phyloP scores from a whole-genome alignment of 208 protist species.

The Leishmania tarentolae region DNA sequence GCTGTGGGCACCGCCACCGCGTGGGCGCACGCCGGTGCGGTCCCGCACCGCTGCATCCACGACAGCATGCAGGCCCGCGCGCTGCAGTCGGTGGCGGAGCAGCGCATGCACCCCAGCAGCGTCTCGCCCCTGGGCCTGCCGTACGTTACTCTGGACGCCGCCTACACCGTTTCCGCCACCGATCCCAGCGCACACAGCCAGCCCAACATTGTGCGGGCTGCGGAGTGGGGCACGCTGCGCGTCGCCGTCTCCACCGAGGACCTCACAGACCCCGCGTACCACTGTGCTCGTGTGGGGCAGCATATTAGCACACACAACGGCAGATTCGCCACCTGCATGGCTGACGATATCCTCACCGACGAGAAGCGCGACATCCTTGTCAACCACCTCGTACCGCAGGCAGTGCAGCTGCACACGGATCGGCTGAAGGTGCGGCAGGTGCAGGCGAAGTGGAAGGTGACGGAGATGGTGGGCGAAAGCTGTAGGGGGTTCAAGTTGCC shows the following conservation, averaged over 20 bases:
- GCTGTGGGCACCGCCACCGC: not conserved
- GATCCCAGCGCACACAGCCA: not conserved
- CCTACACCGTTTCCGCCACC: not conserved
- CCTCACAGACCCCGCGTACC: constrained; percentile 30
- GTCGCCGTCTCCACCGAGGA: constrained; percentile 39
- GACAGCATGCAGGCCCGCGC: constrained; percentile 12
- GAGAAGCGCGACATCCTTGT: constrained; percentile 37
- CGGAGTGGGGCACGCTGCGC: constrained; percentile 41
- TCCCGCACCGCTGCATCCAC: constrained; percentile 19
- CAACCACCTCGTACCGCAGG: constrained; percentile 40
- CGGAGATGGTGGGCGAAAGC: not conserved
- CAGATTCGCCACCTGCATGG: constrained; percentile 21
- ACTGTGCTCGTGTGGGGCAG: constrained; percentile 43
- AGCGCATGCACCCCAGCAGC: not conserved
- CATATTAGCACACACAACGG: constrained; percentile 22
- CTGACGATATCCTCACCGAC: constrained; percentile 36
- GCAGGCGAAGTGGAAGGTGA: constrained; percentile 18
- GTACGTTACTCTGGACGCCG: not conserved
- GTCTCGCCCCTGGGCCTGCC: constrained; percentile 13
- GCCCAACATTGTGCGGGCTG: not conserved
- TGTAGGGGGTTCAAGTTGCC: constrained; percentile 19
- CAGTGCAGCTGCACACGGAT: constrained; percentile 55
- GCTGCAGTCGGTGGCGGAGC: constrained; percentile 22
- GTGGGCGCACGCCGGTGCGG: not conserved
- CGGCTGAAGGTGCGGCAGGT: constrained; percentile 48